These are phyloP conservation scores for Penicillium thymicola DNA, from an alignment of 2,329 filamentous ascomycete species.

Conservation along the genomic window DNA sequence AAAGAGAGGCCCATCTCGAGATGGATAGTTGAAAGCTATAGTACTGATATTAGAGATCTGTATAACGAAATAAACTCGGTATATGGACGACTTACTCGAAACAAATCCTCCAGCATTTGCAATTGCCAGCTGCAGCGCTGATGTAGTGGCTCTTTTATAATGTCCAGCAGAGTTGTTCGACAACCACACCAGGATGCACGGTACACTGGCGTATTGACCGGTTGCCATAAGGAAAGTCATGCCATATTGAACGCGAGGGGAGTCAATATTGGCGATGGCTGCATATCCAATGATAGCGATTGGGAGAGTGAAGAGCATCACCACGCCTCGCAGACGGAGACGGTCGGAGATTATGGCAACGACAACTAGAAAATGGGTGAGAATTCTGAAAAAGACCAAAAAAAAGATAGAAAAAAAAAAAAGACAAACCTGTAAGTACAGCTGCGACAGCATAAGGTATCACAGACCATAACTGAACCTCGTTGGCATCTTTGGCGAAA, in stretches of 20 bases:
- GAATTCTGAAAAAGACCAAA: not conserved
- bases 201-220: constrained; percentile 62
- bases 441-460: constrained; percentile 62
- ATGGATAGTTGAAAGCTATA: constrained; percentile 56
- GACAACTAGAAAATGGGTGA: constrained; percentile 20
- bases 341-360: constrained; percentile 58
- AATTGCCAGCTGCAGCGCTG: constrained; percentile 62
- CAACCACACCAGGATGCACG: constrained; percentile 63
- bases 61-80: too few species aligned
- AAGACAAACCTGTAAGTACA: constrained; percentile 48
- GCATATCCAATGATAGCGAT: constrained; percentile 65
- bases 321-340: constrained; percentile 56
- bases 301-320: constrained; percentile 63
- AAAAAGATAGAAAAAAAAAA: not conserved
- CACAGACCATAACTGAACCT: constrained; percentile 62
- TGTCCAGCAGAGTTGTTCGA: constrained; percentile 67
- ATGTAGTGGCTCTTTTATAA: constrained; percentile 67
- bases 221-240: constrained; percentile 68
- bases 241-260: constrained; percentile 56
- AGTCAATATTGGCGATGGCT: constrained; percentile 56
- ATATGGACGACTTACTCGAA: constrained; percentile 44
- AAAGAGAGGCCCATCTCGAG: constrained; percentile 55
- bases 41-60: not conserved
- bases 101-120: constrained; percentile 68
- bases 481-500: constrained; percentile 54